Base-by-base conservation (phyloP, 108 stramenopile species). In the Skeletonema tropicum region DNA sequence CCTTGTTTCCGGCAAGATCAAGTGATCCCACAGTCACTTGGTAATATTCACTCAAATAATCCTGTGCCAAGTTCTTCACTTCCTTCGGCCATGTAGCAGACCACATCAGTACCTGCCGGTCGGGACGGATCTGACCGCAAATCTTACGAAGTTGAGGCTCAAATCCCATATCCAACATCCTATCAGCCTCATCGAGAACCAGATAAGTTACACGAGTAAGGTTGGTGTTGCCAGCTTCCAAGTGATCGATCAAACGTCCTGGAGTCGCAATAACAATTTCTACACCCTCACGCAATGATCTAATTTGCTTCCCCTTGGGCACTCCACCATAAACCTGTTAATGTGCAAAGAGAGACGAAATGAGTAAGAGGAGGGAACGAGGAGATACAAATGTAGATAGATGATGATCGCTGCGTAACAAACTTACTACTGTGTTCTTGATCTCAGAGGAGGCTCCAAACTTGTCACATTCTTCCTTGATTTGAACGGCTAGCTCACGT, bases 71-170 rank as follows among this genome's bases (percentile, higher is more conserved):
- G 38, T 73, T 74, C 86, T 98, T 92, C 21, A 99, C 97, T 55
- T 94, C 97, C 73, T 96, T 94, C 25, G 99, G 98, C 98, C 98
- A 99, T 1, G 98, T 99, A 7, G 99, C 99, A 9, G 85, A 85
- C 97, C 98, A 99, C 95, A 99, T 98, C 35, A 99, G 92, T 21
- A 98, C 98, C 84, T 99, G 99, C 32, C 98, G 94, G 75, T 98
- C 98, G 2, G 97, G 96, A 15, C 98, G 92, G 70, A 98, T 98
- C 80, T 98, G 97, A 4, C 75, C 75, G 38, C 97, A 91, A 74
- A 99, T 98, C 68, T 97, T 97, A 10, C 98, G 95, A 12, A 99
- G 88, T 77, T 99, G 99, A 12, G 97, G 98, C 83, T 99, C 98
- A 71, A 98, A 98, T 45, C 98, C 98, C 98, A 98, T 98, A 83